Conservation (phyloP, 1,284 basidiomycete species). For the Xanthoconium separans region DNA sequence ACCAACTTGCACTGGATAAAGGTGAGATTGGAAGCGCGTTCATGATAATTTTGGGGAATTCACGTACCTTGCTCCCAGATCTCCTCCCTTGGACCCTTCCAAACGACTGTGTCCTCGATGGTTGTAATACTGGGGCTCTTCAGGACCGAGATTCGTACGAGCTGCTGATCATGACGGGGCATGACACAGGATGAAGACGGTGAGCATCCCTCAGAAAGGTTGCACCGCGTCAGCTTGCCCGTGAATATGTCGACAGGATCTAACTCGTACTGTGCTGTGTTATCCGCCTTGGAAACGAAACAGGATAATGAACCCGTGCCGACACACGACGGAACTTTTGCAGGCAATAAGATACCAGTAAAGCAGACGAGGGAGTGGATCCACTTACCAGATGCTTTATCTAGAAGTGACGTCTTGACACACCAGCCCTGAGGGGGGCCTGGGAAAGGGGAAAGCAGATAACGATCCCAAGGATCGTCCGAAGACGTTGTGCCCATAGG, state of each 20-base stretch:
- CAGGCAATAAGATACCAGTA: constrained; percentile 26
- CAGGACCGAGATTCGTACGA: constrained; percentile 47
- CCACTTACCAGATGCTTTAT: constrained; percentile 14
- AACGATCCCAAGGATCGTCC: constrained; percentile 47
- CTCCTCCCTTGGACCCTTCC: constrained; percentile 68
- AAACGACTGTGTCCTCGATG: constrained; percentile 46
- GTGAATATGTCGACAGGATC: constrained; percentile 55
- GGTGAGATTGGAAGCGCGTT: neutral
- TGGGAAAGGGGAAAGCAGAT: constrained; percentile 35
- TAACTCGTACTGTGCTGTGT: constrained; percentile 42
- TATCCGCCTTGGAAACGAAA: constrained; percentile 38
- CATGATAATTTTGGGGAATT: neutral
- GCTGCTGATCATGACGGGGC: constrained; percentile 44
- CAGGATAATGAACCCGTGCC: constrained; percentile 36
- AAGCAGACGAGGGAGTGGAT: constrained; percentile 5
- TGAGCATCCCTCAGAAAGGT: constrained; percentile 36
- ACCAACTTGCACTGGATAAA: constrained; percentile 53
- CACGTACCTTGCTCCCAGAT: constrained; percentile 67
- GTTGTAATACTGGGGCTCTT: constrained; percentile 7
- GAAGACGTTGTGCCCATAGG: constrained; percentile 32
- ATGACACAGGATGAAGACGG: constrained; percentile 42
- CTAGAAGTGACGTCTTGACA: constrained; percentile 28
- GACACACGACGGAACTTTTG: constrained; percentile 14
- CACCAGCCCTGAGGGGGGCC: constrained; percentile 57
- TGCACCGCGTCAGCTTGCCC: constrained; percentile 35